Percentiles rank a stretch among this genome's conserved stretches.
Conservation (phyloP, 202 grass and related monocot genomes). For the Saccharum hybrid region DNA sequence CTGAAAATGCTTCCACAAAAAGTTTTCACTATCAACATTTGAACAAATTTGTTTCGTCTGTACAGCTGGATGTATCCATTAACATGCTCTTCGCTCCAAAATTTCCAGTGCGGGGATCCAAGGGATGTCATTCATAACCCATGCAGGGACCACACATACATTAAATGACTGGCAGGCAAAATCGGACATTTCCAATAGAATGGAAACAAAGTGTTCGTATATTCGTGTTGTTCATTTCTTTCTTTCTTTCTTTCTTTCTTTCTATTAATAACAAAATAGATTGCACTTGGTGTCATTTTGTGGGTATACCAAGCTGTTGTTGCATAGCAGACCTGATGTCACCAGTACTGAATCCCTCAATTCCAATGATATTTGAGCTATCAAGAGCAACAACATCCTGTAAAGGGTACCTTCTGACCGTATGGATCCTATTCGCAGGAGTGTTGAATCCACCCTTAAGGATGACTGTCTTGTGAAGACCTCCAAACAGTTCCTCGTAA, state of each 20-base stretch:
- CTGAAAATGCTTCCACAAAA: conserved; percentile 23
- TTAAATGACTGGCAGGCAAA: conserved; percentile 46
- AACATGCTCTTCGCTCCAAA: conserved; percentile 20
- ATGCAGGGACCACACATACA: conserved; percentile 13
- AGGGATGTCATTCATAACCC: conserved; percentile 42
- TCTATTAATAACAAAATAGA: conserved; percentile 37
- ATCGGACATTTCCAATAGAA: conserved; percentile 50
- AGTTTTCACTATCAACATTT: conserved; percentile 30
- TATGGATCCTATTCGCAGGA: conserved; percentile 65
- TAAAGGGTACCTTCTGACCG: conserved; percentile 70
- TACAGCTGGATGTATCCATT: conserved; percentile 21
- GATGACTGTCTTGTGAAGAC: conserved; percentile 79
- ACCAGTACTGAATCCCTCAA: conserved; percentile 55
- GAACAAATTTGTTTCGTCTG: conserved; percentile 10
- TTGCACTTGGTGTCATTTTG: conserved; percentile 32
- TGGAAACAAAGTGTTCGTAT: conserved; percentile 42
- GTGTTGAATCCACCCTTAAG: conserved; percentile 79
- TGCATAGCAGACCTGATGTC: conserved; percentile 63
- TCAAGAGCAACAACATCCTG: conserved; percentile 82
- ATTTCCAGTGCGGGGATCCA: not conserved
- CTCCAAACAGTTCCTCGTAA: conserved; percentile 85
- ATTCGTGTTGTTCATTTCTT: conserved; percentile 38
- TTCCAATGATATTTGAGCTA: conserved; percentile 61
- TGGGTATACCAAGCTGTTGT: conserved; percentile 53
- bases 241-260: conserved; percentile 23